Evolutionary conservation across 805 yeast species (phyloP), one percentile per base, ranked within the genome.

Genomic region (Myxozyma vanderwaltii): DNA sequence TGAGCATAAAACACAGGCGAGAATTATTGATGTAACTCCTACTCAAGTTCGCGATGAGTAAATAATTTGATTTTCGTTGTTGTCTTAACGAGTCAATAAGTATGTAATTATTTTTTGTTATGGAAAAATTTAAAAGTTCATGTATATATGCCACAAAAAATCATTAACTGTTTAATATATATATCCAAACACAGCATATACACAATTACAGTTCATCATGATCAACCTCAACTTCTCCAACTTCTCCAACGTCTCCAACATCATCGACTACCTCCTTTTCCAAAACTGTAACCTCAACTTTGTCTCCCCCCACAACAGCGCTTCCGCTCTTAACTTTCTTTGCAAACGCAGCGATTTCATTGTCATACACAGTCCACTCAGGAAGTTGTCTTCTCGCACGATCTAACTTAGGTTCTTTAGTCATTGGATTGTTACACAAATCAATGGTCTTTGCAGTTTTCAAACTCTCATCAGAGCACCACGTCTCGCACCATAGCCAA

Each of bases 401-500:
- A 48, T 82, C 91, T 23, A 88, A 73, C 68, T 89, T 89, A 21
- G 87, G 85, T 68, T 89, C 96, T 66, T 86, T 86, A 0, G 94
- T 86, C 56, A 86, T 70, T 1, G 96, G 96, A 67, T 90, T 89
- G 71, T 87, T 87, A 74, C 96, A 89, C 61, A 89, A 74, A 68
- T 89, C 96, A 62, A 89, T 87, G 10, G 91, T 86, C 70, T 84
- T 87, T 1, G 96, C 96, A 0, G 75, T 74, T 54, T 70, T 71
- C 58, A 86, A 73, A 35, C 82, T 75, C 51, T 80, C 86, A 63
- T 85, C 88, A 31, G 84, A 78, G 71, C 96, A 88, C 96, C 96
- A 89, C 0, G 96, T 89, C 69, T 89, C 96, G 74, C 96, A 90
- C 96, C 96, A 90, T 39, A 89, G 75, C 95, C 96, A 89, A 46